phyloP scores from a whole-genome alignment of 371 early-diverging fungal species.

The Mucor racemosus region DNA sequence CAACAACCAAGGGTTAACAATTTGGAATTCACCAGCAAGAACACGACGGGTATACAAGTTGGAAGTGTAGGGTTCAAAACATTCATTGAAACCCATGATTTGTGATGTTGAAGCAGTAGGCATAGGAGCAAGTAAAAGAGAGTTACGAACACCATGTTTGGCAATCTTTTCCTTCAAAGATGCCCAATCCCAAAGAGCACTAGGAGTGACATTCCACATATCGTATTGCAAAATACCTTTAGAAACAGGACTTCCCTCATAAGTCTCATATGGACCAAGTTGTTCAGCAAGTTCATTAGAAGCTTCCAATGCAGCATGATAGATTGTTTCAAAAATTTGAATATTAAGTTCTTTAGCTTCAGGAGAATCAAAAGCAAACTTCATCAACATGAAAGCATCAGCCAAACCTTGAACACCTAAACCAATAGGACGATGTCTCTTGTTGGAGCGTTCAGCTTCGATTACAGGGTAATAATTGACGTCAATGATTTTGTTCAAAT shows the following conservation, averaged over 20 bases:
- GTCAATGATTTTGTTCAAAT: constrained; percentile 98
- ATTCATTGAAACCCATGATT: constrained; percentile 99
- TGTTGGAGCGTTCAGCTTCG: constrained; percentile 90
- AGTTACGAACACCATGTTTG: constrained; percentile 95
- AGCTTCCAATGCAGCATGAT: constrained; percentile 96
- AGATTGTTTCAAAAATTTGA: constrained; percentile 98
- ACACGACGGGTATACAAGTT: constrained; percentile 99
- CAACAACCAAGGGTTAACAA: constrained; percentile 95
- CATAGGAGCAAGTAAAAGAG: constrained; percentile 98
- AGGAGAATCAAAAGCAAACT: constrained; percentile 94
- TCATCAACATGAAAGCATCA: constrained; percentile 96
- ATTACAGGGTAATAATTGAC: constrained; percentile 96
- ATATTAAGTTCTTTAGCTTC: constrained; percentile 90
- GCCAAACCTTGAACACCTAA: constrained; percentile 99
- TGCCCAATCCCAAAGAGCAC: constrained; percentile 94
- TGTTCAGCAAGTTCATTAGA: constrained; percentile 91
- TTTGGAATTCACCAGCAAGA: constrained; percentile 99
- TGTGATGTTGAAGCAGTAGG: constrained; percentile 99
- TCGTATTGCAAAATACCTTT: constrained; percentile 97
- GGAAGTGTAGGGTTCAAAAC: constrained; percentile 98
- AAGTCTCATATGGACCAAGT: constrained; percentile 92
- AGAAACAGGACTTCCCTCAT: constrained; percentile 90
- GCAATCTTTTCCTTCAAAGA: constrained; percentile 82
- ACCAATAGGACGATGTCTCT: constrained; percentile 98
- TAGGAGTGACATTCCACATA: constrained; percentile 87